phyloP scores from a whole-genome alignment of 2,329 filamentous ascomycete genomes.

The Coleophoma cylindrospora region DNA sequence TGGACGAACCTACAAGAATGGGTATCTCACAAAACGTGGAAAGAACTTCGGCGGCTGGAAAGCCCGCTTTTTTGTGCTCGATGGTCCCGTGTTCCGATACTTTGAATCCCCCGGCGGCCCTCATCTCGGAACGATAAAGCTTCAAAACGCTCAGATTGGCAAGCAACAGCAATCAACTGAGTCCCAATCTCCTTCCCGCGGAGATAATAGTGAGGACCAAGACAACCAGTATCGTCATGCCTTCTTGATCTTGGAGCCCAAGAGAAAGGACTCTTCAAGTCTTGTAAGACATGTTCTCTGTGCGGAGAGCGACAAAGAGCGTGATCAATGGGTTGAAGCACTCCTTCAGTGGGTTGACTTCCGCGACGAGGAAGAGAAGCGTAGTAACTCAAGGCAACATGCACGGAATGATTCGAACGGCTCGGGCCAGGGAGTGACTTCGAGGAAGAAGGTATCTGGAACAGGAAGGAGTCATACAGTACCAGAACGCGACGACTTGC shows the following conservation, averaged over 20 bases:
- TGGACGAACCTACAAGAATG: conserved; percentile 69
- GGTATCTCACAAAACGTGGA: conserved; percentile 91
- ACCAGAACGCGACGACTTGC: conserved; percentile 31
- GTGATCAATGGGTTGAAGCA: conserved; percentile 90
- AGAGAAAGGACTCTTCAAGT: conserved; percentile 87
- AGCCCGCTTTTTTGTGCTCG: conserved; percentile 67
- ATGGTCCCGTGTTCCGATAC: conserved; percentile 74
- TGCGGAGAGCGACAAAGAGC: conserved; percentile 87
- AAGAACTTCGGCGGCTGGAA: conserved; percentile 99
- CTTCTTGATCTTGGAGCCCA: conserved; percentile 90
- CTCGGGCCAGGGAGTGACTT: conserved; percentile 29
- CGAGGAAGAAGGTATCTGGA: conserved; percentile 38
- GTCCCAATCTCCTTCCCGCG: conserved; percentile 55
- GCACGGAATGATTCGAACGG: conserved; percentile 33
- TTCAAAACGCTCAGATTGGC: conserved; percentile 86
- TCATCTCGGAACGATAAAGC: conserved; percentile 88
- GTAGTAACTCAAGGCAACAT: conserved; percentile 25
- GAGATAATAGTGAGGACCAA: conserved; percentile 57
- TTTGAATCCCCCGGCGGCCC: conserved; percentile 88
- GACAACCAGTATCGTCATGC: conserved; percentile 97
- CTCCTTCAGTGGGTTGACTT: conserved; percentile 85
- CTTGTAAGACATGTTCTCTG: conserved; percentile 91
- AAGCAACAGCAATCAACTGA: conserved; percentile 68
- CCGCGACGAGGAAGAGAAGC: conserved; percentile 48
- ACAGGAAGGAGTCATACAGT: conserved; percentile 25